These are phyloP conservation scores for Trichoderma sp. DNA, from an alignment of 2,329 filamentous ascomycete species.

Conservation along the genomic window DNA sequence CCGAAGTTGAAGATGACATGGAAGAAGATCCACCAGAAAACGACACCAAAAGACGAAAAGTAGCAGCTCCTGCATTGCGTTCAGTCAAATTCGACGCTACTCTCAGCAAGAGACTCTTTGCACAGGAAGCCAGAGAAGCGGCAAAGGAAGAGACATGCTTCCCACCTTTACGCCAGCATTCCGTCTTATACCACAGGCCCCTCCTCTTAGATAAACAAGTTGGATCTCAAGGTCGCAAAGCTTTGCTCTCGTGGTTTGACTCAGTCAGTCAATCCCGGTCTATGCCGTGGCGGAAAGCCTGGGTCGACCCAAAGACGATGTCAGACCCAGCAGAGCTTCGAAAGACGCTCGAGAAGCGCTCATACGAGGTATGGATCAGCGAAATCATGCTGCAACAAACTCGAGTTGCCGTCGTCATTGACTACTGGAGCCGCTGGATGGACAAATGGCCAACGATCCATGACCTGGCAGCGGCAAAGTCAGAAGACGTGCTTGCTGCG, in stretches of 20 bases:
- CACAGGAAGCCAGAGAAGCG: background rate
- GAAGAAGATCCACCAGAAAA: background rate
- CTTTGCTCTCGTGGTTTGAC: conserved; percentile 53
- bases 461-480: conserved; percentile 50
- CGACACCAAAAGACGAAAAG: conserved; percentile 1
- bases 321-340: conserved; percentile 36
- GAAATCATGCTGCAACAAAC: conserved; percentile 68
- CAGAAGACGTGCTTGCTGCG: conserved; percentile 55
- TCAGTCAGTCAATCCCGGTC: conserved; percentile 43
- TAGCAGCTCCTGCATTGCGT: background rate
- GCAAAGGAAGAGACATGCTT: conserved; percentile 19
- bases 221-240: conserved; percentile 32
- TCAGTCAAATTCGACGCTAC: background rate
- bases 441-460: conserved; percentile 57
- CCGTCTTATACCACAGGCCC: conserved; percentile 46
- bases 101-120: conserved; percentile 18
- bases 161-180: conserved; percentile 22
- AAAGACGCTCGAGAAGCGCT: conserved; percentile 48
- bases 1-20: background rate
- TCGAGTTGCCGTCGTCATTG: conserved; percentile 58
- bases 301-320: conserved; percentile 44
- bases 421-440: conserved; percentile 64
- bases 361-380: conserved; percentile 65
- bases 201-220: conserved; percentile 42
- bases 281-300: conserved; percentile 60